Evolutionary conservation across 2,329 filamentous ascomycete genomes (phyloP).

Genomic region (Corinectria fuckeliana): DNA sequence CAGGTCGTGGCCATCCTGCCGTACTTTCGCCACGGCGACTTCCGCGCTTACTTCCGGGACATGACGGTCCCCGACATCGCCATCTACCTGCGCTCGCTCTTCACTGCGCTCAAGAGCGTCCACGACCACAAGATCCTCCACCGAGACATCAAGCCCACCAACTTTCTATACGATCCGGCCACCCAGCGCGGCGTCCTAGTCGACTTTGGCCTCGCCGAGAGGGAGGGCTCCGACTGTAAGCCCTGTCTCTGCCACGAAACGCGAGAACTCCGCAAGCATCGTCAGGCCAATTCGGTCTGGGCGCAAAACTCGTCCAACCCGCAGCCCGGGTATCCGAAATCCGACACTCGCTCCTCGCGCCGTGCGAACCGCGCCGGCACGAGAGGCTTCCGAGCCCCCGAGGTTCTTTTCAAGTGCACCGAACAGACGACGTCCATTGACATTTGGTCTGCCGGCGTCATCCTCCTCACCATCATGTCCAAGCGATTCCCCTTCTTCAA

Average conservation of each 20-base stretch:
- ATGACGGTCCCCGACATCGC: constrained; percentile 87
- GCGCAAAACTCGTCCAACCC: constrained; percentile 56
- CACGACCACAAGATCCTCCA: constrained; percentile 88
- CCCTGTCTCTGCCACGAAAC: constrained; percentile 82
- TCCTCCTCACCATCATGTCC: constrained; percentile 91
- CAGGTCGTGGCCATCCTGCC: constrained; percentile 95
- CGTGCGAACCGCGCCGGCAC: constrained; percentile 95
- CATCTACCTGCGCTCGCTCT: constrained; percentile 87
- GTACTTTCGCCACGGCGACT: constrained; percentile 95
- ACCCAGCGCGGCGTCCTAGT: constrained; percentile 87
- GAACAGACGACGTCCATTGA: constrained; percentile 94
- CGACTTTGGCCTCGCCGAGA: constrained; percentile 97
- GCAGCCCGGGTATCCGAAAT: constrained; percentile 80
- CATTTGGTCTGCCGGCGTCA: constrained; percentile 97
- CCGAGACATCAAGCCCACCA: constrained; percentile 96
- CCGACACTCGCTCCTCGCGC: constrained; percentile 84
- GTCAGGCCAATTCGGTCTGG: constrained; percentile 64
- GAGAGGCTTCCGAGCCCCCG: constrained; percentile 92
- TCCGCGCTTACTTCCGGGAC: constrained; percentile 90
- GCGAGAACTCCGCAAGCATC: constrained; percentile 65
- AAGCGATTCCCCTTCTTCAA: constrained; percentile 98
- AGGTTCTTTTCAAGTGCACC: constrained; percentile 96
- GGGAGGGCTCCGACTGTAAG: constrained; percentile 76
- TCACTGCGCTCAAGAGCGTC: constrained; percentile 83
- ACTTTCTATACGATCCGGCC: constrained; percentile 89